Percentiles rank a stretch among this genome's conserved stretches.
These are phyloP conservation scores for Oehlia diaphana DNA, from an alignment of 192 early-diverging fungal species.

Conservation along the genomic window DNA sequence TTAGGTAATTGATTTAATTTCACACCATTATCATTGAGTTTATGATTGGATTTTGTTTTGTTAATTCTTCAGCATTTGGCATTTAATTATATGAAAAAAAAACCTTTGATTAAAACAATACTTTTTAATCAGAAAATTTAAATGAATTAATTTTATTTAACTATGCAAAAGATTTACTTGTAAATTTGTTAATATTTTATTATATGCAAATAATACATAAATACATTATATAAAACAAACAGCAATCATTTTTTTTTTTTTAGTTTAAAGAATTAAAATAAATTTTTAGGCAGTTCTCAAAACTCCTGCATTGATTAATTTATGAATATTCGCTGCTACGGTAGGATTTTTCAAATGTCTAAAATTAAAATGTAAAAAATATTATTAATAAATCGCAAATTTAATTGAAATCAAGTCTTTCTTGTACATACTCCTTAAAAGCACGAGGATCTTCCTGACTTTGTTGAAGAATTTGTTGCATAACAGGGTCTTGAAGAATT, in stretches of 20 bases:
- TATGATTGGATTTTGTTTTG: not conserved
- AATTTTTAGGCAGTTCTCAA: conserved; percentile 48
- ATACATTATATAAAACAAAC: not conserved
- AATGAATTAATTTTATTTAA: not conserved
- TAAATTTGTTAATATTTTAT: not conserved
- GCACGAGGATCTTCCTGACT: conserved; percentile 96
- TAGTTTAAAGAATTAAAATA: not conserved
- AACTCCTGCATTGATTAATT: conserved; percentile 88
- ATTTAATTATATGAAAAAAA: not conserved
- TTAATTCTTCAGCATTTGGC: not conserved
- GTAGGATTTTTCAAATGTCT: conserved; percentile 92
- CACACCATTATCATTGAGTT: not conserved
- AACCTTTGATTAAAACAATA: not conserved
- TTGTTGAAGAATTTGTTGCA: conserved; percentile 95
- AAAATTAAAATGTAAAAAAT: conserved; percentile 23
- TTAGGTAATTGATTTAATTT: not conserved
- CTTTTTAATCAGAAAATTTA: not conserved
- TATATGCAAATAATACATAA: not conserved
- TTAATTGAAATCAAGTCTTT: not conserved
- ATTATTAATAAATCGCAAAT: conserved; percentile 30
- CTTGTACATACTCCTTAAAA: conserved; percentile 66
- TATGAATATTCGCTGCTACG: conserved; percentile 93
- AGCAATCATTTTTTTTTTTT: not conserved
- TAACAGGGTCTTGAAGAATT: conserved; percentile 90
- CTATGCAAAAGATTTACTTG: not conserved